A percentile compares a stretch with the other conserved stretches of the same genome.
Evolutionary conservation across 805 yeast species (phyloP).

Genomic region (Starmerella riodocensis): DNA sequence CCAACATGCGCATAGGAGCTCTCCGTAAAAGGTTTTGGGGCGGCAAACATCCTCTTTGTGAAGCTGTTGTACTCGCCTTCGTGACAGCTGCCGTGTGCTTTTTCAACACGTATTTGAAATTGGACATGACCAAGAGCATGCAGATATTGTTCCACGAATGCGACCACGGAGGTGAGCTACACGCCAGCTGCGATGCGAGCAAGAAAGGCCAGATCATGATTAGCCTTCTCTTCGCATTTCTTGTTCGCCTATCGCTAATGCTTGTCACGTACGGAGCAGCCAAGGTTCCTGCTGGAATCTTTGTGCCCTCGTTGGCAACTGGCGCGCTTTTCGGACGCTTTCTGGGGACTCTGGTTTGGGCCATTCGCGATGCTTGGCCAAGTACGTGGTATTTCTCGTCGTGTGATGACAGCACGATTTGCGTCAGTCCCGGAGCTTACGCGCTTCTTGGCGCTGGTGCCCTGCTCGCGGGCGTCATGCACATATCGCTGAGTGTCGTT

Average conservation of each 20-base stretch:
- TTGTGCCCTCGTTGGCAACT: slow-evolving; percentile 94
- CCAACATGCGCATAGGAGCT: slow-evolving; percentile 61
- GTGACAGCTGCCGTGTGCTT: slow-evolving; percentile 68
- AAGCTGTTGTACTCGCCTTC: slow-evolving; percentile 52
- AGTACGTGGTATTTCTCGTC: slow-evolving; percentile 26
- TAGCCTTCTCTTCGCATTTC: slow-evolving; percentile 56
- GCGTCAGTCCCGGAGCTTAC: slow-evolving; percentile 87
- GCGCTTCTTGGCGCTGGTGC: slow-evolving; percentile 96
- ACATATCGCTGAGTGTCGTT: slow-evolving; percentile 82
- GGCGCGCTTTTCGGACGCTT: slow-evolving; percentile 93
- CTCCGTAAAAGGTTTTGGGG: slow-evolving; percentile 61
- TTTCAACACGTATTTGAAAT: slow-evolving; percentile 62
- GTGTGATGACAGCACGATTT: slow-evolving; percentile 23
- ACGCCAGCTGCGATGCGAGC: slow-evolving; percentile 23
- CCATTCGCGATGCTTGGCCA: slow-evolving; percentile 32
- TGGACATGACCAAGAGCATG: slow-evolving; percentile 96
- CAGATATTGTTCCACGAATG: slow-evolving; percentile 80
- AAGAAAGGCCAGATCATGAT: slow-evolving; percentile 29
- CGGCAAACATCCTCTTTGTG: slow-evolving; percentile 43
- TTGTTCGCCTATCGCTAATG: slow-evolving; percentile 56
- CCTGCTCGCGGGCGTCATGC: slow-evolving; percentile 85
- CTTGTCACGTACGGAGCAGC: slow-evolving; percentile 73
- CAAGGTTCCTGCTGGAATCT: slow-evolving; percentile 90
- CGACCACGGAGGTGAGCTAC: slow-evolving; percentile 33
- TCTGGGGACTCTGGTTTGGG: slow-evolving; percentile 58